Percentiles rank a stretch among this genome's conserved stretches.
These are phyloP conservation scores for Fusarium oligoseptatum DNA, from an alignment of 2,329 filamentous ascomycete species.

Conservation along the genomic window DNA sequence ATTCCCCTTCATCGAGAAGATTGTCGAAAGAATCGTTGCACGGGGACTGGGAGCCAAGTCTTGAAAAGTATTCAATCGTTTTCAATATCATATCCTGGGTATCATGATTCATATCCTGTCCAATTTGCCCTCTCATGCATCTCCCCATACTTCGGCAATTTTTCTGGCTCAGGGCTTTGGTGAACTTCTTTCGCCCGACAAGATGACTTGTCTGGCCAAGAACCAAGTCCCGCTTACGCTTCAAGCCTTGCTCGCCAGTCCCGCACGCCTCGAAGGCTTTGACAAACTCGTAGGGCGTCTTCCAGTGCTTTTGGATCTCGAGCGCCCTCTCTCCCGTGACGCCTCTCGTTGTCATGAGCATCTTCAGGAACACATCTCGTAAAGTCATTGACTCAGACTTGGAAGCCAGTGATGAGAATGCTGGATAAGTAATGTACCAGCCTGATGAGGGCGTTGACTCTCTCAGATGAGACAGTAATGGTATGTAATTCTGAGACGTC, in stretches of 20 bases:
- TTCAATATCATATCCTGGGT: conserved; percentile 33
- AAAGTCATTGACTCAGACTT: conserved; percentile 82
- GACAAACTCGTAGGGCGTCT: conserved; percentile 78
- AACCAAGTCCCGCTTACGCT: conserved; percentile 72
- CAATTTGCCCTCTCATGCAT: conserved; percentile 50
- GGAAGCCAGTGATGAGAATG: conserved; percentile 78
- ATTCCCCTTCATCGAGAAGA: conserved; percentile 74
- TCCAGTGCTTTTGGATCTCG: conserved; percentile 84
- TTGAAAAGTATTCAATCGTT: conserved; percentile 22
- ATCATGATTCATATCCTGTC: conserved; percentile 36
- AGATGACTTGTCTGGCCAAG: conserved; percentile 67
- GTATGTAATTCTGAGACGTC: conserved; percentile 74
- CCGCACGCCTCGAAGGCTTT: conserved; percentile 74
- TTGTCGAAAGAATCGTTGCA: conserved; percentile 81
- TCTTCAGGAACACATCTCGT: conserved; percentile 82
- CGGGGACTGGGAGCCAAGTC: conserved; percentile 61
- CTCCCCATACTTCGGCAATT: conserved; percentile 80
- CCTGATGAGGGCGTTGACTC: conserved; percentile 62
- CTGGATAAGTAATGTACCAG: conserved; percentile 76
- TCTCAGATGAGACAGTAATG: conserved; percentile 71
- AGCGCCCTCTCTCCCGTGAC: conserved; percentile 83
- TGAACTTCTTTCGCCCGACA: conserved; percentile 77
- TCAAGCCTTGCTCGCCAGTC: conserved; percentile 62
- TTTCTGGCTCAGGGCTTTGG: conserved; percentile 74
- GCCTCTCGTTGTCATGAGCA: conserved; percentile 85